A percentile compares a stretch with the other conserved stretches of the same genome.
phyloP scores from a whole-genome alignment of 1,139 yeast species.

The Pichia sp. region DNA sequence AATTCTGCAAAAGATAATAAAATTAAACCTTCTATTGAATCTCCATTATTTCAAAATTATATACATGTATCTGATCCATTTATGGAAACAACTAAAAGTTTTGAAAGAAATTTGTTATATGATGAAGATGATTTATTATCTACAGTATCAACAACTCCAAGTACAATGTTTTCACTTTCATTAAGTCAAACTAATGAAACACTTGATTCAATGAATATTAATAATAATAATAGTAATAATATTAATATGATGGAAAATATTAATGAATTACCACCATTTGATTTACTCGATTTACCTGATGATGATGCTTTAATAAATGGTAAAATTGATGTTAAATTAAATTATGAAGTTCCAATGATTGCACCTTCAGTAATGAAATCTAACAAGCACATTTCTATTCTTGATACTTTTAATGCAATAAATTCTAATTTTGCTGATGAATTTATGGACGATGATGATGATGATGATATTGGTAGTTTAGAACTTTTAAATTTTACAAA shows the following conservation, averaged over 20 bases:
- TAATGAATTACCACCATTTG: constrained; percentile 10
- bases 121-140: constrained; percentile 17
- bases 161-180: constrained; percentile 24
- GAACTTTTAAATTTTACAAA: constrained; percentile 3
- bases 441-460: not conserved
- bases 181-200: constrained; percentile 25
- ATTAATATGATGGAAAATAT: constrained; percentile 2
- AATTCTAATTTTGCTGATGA: constrained; percentile 1
- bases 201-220: constrained; percentile 14
- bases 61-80: not conserved
- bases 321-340: constrained; percentile 1
- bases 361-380: not conserved
- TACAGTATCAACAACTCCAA: constrained; percentile 24
- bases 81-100: constrained; percentile 2
- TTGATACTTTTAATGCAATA: constrained; percentile 7
- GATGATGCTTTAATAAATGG: constrained; percentile 3
- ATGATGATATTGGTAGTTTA: constrained; percentile 4
- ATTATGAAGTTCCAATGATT: constrained; percentile 3
- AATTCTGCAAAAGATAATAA: not conserved
- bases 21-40: not conserved
- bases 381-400: not conserved
- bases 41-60: not conserved
- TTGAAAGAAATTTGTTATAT: constrained; percentile 1
- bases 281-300: constrained; percentile 14
- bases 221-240: not conserved